Evolutionary conservation across 163 green algal genomes (phyloP), one percentile per base, ranked within the genome.

Genomic region (Volvox carteri): DNA sequence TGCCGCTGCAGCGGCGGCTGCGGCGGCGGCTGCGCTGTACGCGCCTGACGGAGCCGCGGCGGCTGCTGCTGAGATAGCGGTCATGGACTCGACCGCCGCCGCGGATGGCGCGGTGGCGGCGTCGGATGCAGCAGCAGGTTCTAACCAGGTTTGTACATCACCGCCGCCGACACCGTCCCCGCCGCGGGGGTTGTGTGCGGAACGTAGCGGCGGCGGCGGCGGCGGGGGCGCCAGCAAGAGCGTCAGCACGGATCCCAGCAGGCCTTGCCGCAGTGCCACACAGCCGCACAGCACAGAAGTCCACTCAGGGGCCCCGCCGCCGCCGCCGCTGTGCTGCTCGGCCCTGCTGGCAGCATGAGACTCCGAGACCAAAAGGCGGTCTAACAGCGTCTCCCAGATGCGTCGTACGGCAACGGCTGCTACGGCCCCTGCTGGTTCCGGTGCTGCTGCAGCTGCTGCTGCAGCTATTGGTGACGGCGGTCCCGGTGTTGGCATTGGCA

Each of bases 251-350:
- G 50, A 68, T 41, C 28, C 7, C 39, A 89, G 68, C 35, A 89
- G 70, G 39, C 84, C 84, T 50, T 89, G 84, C 37, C 84, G 25
- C 35, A 81, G 52, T 9, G 50, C 84, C 39, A 89, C 84, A 37
- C 68, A 83, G 25, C 68, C 28, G n/a, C n/a, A 48, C 39, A 89
- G 52, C 50, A 89, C 48, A 37, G 50, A 8, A 41, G 70, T 48
- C 50, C 70, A 83, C 21, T 75, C 70, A 1, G 65, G 50, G 0
- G 28, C 35, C 18, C 25, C 37, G 1, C 39, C 44, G 39, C 30
- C 19, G 41, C 41, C 41, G 62, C 62, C 42, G 41, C 73, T 19
- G 9, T 37, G 9, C 7, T 50, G 41, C 7, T 16, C 25, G 8
- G 68, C 35, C 68, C 35, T 2, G 35, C 16, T 25, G 35, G 4